These are phyloP conservation scores for Skeletonema grethae DNA, from an alignment of 108 stramenopile genomes.

Conservation along the genomic window DNA sequence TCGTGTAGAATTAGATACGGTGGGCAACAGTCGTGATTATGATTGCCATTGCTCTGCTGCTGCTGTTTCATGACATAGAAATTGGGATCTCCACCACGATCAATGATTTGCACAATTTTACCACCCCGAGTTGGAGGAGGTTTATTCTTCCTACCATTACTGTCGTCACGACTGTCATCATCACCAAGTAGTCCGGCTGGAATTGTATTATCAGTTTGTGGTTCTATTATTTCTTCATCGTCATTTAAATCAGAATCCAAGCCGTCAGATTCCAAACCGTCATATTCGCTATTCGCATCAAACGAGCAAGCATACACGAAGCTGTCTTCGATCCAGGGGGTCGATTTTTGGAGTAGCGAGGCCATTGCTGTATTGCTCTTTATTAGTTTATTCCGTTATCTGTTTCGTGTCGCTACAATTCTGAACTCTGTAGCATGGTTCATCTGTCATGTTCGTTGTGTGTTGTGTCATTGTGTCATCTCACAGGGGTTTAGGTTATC, in stretches of 20 bases:
- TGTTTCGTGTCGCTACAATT: not conserved
- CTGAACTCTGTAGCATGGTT: too few relatives aligned
- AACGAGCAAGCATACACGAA: conserved; percentile 30
- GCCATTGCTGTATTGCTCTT: conserved; percentile 15
- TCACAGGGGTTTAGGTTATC: too few relatives aligned
- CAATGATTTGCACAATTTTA: conserved; percentile 38
- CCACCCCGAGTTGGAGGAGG: conserved; percentile 24
- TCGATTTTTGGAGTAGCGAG: conserved; percentile 22
- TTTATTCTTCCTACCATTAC: not conserved
- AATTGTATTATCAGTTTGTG: conserved; percentile 32
- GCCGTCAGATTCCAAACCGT: not conserved
- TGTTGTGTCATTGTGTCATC: too few relatives aligned
- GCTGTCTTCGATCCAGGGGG: conserved; percentile 43
- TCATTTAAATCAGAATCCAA: not conserved
- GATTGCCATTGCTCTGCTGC: not conserved
- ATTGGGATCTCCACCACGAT: conserved; percentile 19
- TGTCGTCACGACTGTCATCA: not conserved
- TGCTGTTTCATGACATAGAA: not conserved
- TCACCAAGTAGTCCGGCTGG: conserved; percentile 21
- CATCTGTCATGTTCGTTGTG: too few relatives aligned
- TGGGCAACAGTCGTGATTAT: conserved; percentile 9
- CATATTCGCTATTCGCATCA: not conserved
- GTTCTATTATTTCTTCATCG: conserved; percentile 2
- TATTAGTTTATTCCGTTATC: not conserved
- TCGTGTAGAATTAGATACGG: conserved; percentile 39